Conservation (phyloP, 331 rosid species). For the Pyrus hybrid region DNA sequence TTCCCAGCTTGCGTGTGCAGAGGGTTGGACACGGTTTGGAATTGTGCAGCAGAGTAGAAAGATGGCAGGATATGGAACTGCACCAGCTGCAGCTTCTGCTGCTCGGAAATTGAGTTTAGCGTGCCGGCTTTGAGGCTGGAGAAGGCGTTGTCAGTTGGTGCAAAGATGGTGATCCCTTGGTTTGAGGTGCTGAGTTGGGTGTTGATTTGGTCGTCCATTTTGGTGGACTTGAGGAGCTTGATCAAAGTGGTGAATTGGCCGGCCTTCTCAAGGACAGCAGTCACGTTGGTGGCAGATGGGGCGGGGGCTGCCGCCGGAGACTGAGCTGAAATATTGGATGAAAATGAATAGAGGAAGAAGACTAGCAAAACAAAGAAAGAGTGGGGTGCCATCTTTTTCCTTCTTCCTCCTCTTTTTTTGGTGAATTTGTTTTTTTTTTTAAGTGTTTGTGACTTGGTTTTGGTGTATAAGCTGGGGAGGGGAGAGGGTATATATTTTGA, state of each 20-base stretch:
- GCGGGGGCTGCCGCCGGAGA: constrained; percentile 42
- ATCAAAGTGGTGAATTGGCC: constrained; percentile 83
- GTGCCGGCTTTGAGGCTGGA: constrained; percentile 56
- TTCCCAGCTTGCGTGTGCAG: constrained; percentile 83
- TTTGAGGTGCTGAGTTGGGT: constrained; percentile 74
- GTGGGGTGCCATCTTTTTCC: constrained; percentile 17
- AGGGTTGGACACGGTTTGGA: constrained; percentile 80
- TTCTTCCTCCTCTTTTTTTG: not conserved
- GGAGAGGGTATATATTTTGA: not conserved
- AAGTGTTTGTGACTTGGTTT: not conserved
- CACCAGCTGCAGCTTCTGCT: constrained; percentile 57
- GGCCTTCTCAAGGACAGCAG: constrained; percentile 62
- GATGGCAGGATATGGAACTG: constrained; percentile 72
- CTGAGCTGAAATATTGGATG: constrained; percentile 30
- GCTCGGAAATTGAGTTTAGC: constrained; percentile 58
- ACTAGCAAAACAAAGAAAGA: constrained; percentile 11
- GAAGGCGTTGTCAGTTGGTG: constrained; percentile 82
- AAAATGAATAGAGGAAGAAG: not conserved
- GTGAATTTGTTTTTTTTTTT: not conserved
- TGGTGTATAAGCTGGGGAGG: not conserved
- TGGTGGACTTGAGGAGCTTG: constrained; percentile 54
- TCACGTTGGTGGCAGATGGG: constrained; percentile 58
- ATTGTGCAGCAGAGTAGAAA: constrained; percentile 55
- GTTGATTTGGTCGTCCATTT: constrained; percentile 55
- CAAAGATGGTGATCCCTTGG: constrained; percentile 80